These are phyloP conservation scores for Solanum chacoense DNA, from an alignment of 305 asterid species.

Conservation along the genomic window DNA sequence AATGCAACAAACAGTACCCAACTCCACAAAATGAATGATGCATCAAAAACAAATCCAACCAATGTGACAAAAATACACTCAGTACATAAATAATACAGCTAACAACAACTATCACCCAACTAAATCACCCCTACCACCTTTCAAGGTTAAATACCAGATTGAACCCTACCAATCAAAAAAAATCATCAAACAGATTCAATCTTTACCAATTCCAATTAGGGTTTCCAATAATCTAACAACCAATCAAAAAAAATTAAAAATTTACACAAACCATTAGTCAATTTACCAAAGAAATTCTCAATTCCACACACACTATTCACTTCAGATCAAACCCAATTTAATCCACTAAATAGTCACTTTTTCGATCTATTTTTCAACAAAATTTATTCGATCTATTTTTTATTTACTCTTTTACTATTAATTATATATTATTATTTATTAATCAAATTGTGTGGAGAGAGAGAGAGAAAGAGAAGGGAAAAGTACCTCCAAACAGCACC, in stretches of 20 bases:
- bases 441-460: background rate
- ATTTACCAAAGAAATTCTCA: background rate
- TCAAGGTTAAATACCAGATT: background rate
- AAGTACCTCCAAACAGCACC: conserved; percentile 5
- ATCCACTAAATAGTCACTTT: background rate
- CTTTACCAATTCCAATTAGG: background rate
- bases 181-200: background rate
- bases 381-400: background rate
- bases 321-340: background rate
- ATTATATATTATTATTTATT: background rate
- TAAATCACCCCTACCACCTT: background rate
- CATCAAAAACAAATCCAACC: background rate
- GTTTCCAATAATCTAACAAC: background rate
- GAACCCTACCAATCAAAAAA: background rate
- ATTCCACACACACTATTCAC: background rate
- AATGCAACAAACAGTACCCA: background rate
- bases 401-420: background rate
- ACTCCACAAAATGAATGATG: background rate
- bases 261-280: background rate
- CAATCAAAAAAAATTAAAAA: background rate
- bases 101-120: background rate
- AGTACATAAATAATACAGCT: background rate
- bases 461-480: background rate
- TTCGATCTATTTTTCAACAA: background rate
- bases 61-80: background rate